Evolutionary conservation across 2,329 filamentous ascomycete species (phyloP).

Genomic region (Laburnicola sp.): DNA sequence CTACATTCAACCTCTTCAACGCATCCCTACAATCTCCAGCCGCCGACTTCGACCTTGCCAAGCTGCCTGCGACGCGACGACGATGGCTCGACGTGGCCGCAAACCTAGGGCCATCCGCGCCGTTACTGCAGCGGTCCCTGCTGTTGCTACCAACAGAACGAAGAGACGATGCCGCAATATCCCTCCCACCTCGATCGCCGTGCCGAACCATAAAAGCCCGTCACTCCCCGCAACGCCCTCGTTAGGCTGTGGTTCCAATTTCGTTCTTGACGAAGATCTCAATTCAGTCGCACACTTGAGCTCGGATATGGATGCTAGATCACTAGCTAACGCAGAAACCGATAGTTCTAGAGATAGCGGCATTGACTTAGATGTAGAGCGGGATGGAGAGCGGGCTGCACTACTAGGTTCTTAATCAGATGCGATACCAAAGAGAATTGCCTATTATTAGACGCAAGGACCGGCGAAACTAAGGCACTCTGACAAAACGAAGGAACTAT

Average conservation of each 20-base stretch:
- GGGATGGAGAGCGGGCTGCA: slow-evolving; percentile 5
- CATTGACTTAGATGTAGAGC: too few relatives aligned
- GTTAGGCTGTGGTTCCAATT: too few relatives aligned
- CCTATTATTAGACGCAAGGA: not conserved
- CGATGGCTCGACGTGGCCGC: not conserved
- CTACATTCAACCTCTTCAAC: not conserved
- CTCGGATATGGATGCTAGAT: too few relatives aligned
- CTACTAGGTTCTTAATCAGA: not conserved
- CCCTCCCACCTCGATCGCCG: not conserved
- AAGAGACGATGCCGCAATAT: not conserved
- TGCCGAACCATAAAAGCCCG: not conserved
- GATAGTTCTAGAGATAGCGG: too few relatives aligned
- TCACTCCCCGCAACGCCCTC: too few relatives aligned
- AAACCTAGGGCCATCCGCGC: not conserved
- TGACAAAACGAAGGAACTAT: slow-evolving; percentile 3
- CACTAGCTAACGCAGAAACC: too few relatives aligned
- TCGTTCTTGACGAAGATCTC: too few relatives aligned
- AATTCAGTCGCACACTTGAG: too few relatives aligned
- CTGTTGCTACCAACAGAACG: too few relatives aligned
- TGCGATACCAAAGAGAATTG: too few relatives aligned
- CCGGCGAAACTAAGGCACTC: slow-evolving; percentile 6
- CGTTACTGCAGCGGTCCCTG: too few relatives aligned
- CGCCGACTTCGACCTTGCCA: not conserved
- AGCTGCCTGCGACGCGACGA: not conserved
- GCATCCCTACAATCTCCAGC: not conserved